phyloP scores from a whole-genome alignment of 2,329 filamentous ascomycete species.

The Periconia sp. region DNA sequence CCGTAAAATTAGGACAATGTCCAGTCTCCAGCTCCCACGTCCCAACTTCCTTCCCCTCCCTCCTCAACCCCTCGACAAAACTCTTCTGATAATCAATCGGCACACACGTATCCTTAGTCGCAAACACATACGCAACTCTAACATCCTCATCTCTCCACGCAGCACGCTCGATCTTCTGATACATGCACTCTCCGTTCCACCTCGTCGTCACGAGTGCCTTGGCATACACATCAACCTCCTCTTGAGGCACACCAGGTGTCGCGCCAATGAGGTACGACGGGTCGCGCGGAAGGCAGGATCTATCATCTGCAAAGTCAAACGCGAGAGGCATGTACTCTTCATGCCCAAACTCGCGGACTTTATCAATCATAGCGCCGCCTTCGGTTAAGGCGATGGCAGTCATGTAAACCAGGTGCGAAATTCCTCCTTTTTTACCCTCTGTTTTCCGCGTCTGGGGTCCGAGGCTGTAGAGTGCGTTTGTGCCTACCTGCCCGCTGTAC shows the following conservation, averaged over 20 bases:
- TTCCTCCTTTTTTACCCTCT: conserved; percentile 5
- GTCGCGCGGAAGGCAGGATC: not conserved
- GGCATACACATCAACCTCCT: conserved; percentile 1
- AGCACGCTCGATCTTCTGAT: not conserved
- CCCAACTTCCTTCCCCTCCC: conserved; percentile 3
- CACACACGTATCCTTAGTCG: conserved; percentile 1
- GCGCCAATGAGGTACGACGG: conserved; percentile 1
- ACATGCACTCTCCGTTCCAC: conserved; percentile 6
- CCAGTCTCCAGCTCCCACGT: conserved; percentile 15
- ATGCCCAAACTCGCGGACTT: conserved; percentile 13
- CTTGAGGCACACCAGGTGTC: not conserved
- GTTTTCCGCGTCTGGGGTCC: no score
- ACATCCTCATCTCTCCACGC: conserved; percentile 2
- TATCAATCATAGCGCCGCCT: conserved; percentile 11
- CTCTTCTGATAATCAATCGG: conserved; percentile 3
- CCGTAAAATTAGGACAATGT: conserved; percentile 17
- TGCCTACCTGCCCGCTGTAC: conserved; percentile 14
- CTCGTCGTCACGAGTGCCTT: not conserved
- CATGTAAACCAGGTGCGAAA: conserved; percentile 21
- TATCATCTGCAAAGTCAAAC: conserved; percentile 16
- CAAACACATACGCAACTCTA: not conserved
- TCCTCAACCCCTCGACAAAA: conserved; percentile 4
- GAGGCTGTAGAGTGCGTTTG: conserved; percentile 9
- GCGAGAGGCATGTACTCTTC: conserved; percentile 14
- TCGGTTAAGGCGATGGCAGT: conserved; percentile 10